These are phyloP conservation scores for Diddensiella santjacobensis DNA, from an alignment of 805 yeast species.

Conservation along the genomic window DNA sequence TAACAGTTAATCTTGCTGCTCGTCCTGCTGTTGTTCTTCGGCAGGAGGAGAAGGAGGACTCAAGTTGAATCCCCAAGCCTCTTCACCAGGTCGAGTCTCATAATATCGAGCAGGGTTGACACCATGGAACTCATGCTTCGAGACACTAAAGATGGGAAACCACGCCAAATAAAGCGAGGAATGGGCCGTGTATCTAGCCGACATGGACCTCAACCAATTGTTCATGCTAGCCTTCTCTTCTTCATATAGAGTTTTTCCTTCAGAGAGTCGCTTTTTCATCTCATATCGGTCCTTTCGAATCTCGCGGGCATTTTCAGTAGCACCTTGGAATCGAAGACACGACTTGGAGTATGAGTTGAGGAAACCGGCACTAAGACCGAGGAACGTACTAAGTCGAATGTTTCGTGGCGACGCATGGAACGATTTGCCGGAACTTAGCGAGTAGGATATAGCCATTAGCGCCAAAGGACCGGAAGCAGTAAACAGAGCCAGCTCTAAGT, in stretches of 20 bases:
- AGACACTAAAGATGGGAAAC: slow-evolving; percentile 81
- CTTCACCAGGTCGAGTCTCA: slow-evolving; percentile 50
- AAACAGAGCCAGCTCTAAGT: slow-evolving; percentile 45
- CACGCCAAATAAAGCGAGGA: slow-evolving; percentile 57
- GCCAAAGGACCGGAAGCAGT: slow-evolving; percentile 50
- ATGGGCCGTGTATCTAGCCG: slow-evolving; percentile 74
- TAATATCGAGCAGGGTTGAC: slow-evolving; percentile 59
- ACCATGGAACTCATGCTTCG: slow-evolving; percentile 78
- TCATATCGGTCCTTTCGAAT: slow-evolving; percentile 70
- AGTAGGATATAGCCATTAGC: slow-evolving; percentile 42
- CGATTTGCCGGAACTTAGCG: slow-evolving; percentile 47
- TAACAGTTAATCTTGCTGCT: not conserved
- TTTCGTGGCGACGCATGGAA: slow-evolving; percentile 49
- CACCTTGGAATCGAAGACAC: slow-evolving; percentile 72
- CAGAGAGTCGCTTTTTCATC: slow-evolving; percentile 59
- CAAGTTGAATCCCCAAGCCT: slow-evolving; percentile 49
- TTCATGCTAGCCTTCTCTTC: slow-evolving; percentile 48
- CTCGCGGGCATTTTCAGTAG: slow-evolving; percentile 67
- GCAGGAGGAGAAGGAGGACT: slow-evolving; percentile 7
- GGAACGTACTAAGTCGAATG: slow-evolving; percentile 56
- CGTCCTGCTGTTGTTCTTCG: not conserved
- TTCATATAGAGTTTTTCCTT: slow-evolving; percentile 66
- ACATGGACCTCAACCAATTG: slow-evolving; percentile 66
- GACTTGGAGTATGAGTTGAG: slow-evolving; percentile 63
- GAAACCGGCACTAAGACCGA: slow-evolving; percentile 75